A percentile compares a stretch with the other conserved stretches of the same genome.
phyloP scores from a whole-genome alignment of 163 green algal genomes.

The Chlorella variabilis region DNA sequence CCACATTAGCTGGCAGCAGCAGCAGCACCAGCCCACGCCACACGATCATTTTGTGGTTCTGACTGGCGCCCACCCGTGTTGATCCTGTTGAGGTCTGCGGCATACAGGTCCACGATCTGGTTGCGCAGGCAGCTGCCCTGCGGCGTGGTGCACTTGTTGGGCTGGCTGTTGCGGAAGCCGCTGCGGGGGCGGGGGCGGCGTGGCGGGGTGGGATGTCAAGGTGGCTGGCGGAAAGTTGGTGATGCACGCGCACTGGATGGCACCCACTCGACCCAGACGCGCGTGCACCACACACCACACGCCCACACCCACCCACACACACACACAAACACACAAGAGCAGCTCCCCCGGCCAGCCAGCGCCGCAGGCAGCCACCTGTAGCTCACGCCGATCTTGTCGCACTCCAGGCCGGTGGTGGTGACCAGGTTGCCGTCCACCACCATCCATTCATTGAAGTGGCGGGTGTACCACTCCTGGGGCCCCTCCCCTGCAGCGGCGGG shows the following conservation, averaged over 20 bases:
- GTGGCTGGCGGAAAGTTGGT: background rate
- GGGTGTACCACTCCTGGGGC: background rate
- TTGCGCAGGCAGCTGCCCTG: slow-evolving; percentile 74
- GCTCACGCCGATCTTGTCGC: slow-evolving; percentile 84
- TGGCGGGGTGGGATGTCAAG: too few relatives aligned
- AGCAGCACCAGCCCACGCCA: too few relatives aligned
- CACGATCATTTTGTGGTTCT: too few relatives aligned
- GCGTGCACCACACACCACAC: background rate
- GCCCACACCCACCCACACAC: background rate
- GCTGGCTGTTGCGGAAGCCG: slow-evolving; percentile 78
- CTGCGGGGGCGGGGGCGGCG: slow-evolving; percentile 12
- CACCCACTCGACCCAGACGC: too few relatives aligned
- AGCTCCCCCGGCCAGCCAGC: background rate
- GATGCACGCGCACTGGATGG: too few relatives aligned
- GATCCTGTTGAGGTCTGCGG: slow-evolving; percentile 58
- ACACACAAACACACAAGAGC: background rate
- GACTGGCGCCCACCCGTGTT: background rate
- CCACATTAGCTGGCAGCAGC: too few relatives aligned
- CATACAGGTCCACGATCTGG: slow-evolving; percentile 77
- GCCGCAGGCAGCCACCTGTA: slow-evolving; percentile 56
- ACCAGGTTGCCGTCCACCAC: slow-evolving; percentile 72
- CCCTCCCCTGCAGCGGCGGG: background rate
- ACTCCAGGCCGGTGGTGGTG: slow-evolving; percentile 69
- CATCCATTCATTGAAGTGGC: slow-evolving; percentile 72
- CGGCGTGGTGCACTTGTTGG: slow-evolving; percentile 19